Evolutionary conservation across 176 grass and related monocot species (phyloP), one percentile per base, ranked within the genome.

Genomic region (Paspalum vaginatum): DNA sequence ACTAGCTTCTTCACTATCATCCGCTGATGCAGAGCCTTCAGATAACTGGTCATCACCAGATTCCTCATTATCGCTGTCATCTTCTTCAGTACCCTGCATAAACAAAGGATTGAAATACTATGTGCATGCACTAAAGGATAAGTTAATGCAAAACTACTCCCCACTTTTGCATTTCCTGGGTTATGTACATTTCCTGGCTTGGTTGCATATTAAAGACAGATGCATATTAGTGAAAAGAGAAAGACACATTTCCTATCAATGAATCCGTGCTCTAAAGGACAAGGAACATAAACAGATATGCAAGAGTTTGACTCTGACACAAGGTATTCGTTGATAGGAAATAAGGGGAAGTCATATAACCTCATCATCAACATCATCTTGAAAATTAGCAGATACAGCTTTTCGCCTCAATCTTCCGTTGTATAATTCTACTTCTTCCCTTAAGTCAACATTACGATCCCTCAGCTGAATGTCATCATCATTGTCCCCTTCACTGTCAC

Each of bases 381-480:
- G 58, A 93, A 89, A 97, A 49, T 97, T 84, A 89, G 88, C 39
- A 57, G 88, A 95, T 41, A 93, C 80, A 56, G 85, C 96, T 91
- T 83, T 99, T 83, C 90, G 86, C 85, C 96, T 95, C 60, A 91
- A 57, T 80, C 92, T 93, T 78, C 92, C 96, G 76, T 87, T 52
- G 14, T 50, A 79, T 72, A 84, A 68, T 64, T 93, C 90, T 50
- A 91, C 71, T 81, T 91, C 32, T 85, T 95, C 96, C 74, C 83
- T 94, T 76, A 99, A 79, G 68, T 85, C 90, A 79, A 66, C 74
- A 16, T 37, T 77, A 67, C 20, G 78, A 75, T 74, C 52, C 67
- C 80, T 75, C 77, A 39, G 46, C n/a, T 86, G 74, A 69, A 50
- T 25, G 18, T 63, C 69, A 59, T 82, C 87, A 61, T 85, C 88